Base-by-base conservation (phyloP, 352 stramenopile species). In the Pythium brachiatum region DNA sequence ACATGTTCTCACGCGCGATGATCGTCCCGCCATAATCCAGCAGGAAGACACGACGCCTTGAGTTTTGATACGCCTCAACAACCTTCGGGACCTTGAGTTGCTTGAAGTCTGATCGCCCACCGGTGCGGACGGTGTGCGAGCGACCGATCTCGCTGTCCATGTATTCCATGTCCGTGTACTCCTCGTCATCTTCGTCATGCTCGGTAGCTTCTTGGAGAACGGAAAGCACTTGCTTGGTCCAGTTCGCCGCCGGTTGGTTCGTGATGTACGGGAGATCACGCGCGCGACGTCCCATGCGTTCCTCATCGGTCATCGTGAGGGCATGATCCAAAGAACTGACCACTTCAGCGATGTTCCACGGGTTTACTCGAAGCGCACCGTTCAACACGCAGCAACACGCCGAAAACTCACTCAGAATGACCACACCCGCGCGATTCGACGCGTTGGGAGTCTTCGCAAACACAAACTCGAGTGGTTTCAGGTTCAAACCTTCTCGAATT, bases 21-120 rank as follows among this genome's bases (percentile, higher is more conserved):
- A 99, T 91, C 1, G 97, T 99, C 15, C 97, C 97, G 62, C 97
- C 98, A 64, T 99, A 99, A 70, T 99, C 97, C 38, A 99, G 76
- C 32, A 99, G 68, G 53, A 99, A 97, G 3, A 99, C 90, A 57
- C 97, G 86, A 41, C 90, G 87, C 25, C 75, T 81, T 3, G 92
- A 90, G 20, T 77, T 74, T 32, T 88, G 69, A 62, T 97, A 98
- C 2, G 92, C 91, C 23, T 89, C 72, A 53, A 94, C 80, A 26
- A 98, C 78, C 18, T 83, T 80, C 41, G 73, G 66, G 9, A 96
- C 73, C 57, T 96, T 88, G 23, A 98, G 68, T 39, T 89, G 79
- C 66, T 90, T 91, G 58, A 95, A 95, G 63, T 95, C 86, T 5
- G 82, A 88, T 18, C 72, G 66, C 46, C 83, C 69, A 18, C 83